Conservation (phyloP, 2,329 filamentous ascomycete species). For the Achaetomium macrosporum region DNA sequence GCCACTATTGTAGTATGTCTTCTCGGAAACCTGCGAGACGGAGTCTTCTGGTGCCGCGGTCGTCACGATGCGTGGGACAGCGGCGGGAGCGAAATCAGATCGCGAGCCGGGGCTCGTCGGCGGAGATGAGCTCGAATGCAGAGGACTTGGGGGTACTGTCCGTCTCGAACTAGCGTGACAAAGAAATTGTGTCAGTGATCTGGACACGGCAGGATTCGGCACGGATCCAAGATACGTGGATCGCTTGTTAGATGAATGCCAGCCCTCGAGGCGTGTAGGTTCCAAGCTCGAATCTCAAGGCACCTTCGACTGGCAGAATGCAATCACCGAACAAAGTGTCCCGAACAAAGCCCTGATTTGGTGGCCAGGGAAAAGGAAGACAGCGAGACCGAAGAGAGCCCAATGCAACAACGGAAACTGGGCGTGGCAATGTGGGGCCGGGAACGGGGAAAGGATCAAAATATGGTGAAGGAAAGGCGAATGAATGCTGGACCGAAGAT, state of each 20-base stretch:
- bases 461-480: not conserved
- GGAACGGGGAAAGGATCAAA: not conserved
- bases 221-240: too few relatives aligned
- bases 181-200: constrained; percentile 26
- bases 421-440: not conserved
- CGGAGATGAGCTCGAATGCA: constrained; percentile 36
- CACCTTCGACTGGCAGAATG: not conserved
- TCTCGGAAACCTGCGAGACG: constrained; percentile 25
- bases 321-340: not conserved
- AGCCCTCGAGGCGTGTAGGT: not conserved
- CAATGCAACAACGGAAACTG: not conserved
- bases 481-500: not conserved
- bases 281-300: not conserved
- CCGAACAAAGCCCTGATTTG: not conserved
- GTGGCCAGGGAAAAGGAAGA: not conserved
- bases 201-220: too few relatives aligned
- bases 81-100: constrained; percentile 32
- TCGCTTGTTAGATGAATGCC: too few relatives aligned
- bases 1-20: constrained; percentile 35
- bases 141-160: constrained; percentile 45
- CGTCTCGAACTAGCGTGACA: constrained; percentile 40
- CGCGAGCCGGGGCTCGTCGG: constrained; percentile 39
- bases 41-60: constrained; percentile 27
- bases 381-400: not conserved
- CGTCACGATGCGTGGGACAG: constrained; percentile 31